phyloP scores from a whole-genome alignment of 176 grass and related monocot species.

The Panicum miliaceum region DNA sequence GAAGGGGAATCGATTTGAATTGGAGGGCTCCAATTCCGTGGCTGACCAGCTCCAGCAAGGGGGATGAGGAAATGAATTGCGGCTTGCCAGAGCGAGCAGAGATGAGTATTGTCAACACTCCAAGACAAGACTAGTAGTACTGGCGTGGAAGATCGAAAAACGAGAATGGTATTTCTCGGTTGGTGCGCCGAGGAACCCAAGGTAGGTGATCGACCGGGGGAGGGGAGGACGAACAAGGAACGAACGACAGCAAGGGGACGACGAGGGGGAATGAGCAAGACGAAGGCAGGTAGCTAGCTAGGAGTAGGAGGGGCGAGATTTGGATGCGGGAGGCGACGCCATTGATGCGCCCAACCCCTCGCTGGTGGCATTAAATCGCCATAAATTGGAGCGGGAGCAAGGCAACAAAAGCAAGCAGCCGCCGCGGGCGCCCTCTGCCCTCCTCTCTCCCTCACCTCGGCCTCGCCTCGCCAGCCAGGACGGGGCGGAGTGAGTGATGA shows the following conservation, averaged over 20 bases:
- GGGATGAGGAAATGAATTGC: constrained; percentile 24
- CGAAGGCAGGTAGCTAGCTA: not conserved
- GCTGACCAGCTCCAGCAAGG: not conserved
- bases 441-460: not conserved
- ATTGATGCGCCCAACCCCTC: constrained; percentile 39
- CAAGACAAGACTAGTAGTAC: not conserved
- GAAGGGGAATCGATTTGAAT: constrained; percentile 32
- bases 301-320: not conserved
- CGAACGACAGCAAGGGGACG: not conserved
- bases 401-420: constrained; percentile 49
- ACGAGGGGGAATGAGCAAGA: not conserved
- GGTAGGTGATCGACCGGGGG: not conserved
- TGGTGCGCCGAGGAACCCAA: not conserved
- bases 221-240: not conserved
- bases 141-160: not conserved
- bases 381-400: constrained; percentile 66
- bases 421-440: not conserved
- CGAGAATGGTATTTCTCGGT: constrained; percentile 12
- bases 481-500: not conserved
- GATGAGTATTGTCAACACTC: constrained; percentile 27
- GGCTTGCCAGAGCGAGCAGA: constrained; percentile 28
- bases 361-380: constrained; percentile 74
- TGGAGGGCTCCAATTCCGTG: not conserved
- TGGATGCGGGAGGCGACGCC: constrained; percentile 32
- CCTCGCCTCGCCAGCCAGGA: not conserved